Base-by-base conservation (phyloP, 2,329 filamentous ascomycete species). In the Aspergillus sp. region DNA sequence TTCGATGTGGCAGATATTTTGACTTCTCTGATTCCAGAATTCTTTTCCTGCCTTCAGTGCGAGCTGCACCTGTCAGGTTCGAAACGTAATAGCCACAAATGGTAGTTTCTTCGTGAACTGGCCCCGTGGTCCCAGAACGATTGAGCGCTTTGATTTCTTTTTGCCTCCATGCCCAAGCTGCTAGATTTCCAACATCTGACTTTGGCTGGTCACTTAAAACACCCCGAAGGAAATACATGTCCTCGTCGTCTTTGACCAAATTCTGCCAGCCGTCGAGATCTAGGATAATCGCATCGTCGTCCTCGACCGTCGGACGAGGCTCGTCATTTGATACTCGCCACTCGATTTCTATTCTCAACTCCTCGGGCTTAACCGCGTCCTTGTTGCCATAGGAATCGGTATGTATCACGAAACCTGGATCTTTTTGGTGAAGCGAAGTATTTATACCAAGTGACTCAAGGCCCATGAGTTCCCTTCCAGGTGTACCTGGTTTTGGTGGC, bases 11-110 rank as follows among this genome's bases (percentile, higher is more conserved):
- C 6, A 98, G 78, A 62, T 98, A 98, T 63, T 96, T 95, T 27
- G 90, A 95, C 73, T 98, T 98, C 66, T 98, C 93, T 0, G 89
- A 88, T 65, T 98, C 94, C 49, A 95, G 78, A 44, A 98, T 97
- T 74, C 91, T 95, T 73, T 94, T 91, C 58, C 90, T 83, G 27
- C 90, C 90, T 70, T 98, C 90, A 0, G 93, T 96, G 44, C 93
- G 82, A 44, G 93, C 93, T 55, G 83, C 87, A 30, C 93, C 93
- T 7, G 89, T 89, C 0, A 77, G 49, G 53, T 96, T 98, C 0
- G 88, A 82, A 33, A 96, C 88, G 60, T 96, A 97, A 59, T 85
- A 84, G 33, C 81, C 82, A 50, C 77, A 68, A 45, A 85, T 83
- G 51, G 72, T 73, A 27, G 77, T 73, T 47, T 73, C 69, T 13